phyloP scores from a whole-genome alignment of 306 rosid species.

The Prunus mira region DNA sequence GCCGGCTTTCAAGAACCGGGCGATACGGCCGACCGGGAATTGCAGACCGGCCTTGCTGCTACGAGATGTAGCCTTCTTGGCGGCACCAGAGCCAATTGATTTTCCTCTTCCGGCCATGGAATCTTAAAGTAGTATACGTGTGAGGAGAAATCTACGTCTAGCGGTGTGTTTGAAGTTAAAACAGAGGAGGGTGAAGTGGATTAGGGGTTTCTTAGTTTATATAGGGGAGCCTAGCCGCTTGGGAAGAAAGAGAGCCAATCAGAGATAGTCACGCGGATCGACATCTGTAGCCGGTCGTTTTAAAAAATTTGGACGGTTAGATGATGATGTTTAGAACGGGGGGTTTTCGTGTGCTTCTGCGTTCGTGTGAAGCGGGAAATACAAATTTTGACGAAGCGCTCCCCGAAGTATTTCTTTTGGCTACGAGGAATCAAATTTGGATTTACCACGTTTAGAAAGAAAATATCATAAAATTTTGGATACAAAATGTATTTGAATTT shows the following conservation, averaged over 20 bases:
- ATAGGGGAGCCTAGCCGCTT: background rate
- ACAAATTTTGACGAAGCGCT: background rate
- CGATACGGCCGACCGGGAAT: slow-evolving; percentile 27
- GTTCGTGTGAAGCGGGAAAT: background rate
- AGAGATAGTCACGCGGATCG: background rate
- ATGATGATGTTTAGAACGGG: background rate
- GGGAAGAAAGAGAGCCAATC: background rate
- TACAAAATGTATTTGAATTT: too few relatives aligned
- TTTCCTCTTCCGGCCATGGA: slow-evolving; percentile 18
- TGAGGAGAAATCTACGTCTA: background rate
- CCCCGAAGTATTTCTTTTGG: too few relatives aligned
- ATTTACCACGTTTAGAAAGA: too few relatives aligned
- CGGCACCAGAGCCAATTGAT: slow-evolving; percentile 14
- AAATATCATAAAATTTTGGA: too few relatives aligned
- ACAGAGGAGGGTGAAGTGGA: background rate
- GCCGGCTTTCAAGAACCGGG: slow-evolving; percentile 22
- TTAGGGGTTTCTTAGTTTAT: background rate
- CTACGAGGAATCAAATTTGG: too few relatives aligned
- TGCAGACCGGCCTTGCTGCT: slow-evolving; percentile 30
- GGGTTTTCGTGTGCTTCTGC: background rate
- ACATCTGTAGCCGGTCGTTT: background rate
- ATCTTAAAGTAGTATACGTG: background rate
- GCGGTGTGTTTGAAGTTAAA: background rate
- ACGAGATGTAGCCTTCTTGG: slow-evolving; percentile 27
- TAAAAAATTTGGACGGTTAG: background rate